A percentile compares a stretch with the other conserved stretches of the same genome.
Conservation (phyloP, 2,329 filamentous ascomycete species). For the Penicillium sp. region DNA sequence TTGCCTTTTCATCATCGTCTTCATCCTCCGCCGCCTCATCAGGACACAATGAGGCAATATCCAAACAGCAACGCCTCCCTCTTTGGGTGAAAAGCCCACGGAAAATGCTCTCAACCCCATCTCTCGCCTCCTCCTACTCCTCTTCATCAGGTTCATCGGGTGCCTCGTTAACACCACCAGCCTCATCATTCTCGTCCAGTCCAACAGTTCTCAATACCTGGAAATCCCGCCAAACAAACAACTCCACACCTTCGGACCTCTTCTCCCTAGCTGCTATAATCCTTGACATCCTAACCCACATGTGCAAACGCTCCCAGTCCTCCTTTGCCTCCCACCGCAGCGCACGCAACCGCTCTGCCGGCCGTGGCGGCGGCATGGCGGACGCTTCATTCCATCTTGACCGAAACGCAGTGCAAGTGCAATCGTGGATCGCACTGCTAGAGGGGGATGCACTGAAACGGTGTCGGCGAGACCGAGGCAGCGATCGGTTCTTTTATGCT, state of each 20-base stretch:
- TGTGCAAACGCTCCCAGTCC: conserved; percentile 53
- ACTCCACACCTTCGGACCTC: conserved; percentile 47
- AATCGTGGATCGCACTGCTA: conserved; percentile 52
- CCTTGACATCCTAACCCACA: conserved; percentile 55
- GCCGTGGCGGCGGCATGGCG: conserved; percentile 46
- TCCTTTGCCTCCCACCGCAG: conserved; percentile 54
- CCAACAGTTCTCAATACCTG: conserved; percentile 31
- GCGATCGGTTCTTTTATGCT: conserved; percentile 36
- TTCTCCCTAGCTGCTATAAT: conserved; percentile 57
- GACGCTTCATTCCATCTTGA: conserved; percentile 55
- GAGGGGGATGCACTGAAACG: conserved; percentile 46
- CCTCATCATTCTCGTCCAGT: conserved; percentile 5
- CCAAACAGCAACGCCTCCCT: conserved; percentile 12
- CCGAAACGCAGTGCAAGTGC: conserved; percentile 50
- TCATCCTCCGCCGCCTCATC: conserved; percentile 25
- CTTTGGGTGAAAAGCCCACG: conserved; percentile 24
- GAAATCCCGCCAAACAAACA: conserved; percentile 34
- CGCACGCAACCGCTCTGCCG: conserved; percentile 47
- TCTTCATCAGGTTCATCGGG: conserved; percentile 8
- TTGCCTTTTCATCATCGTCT: conserved; percentile 32
- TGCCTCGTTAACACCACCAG: not conserved
- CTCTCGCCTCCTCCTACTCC: conserved; percentile 23
- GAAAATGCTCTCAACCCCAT: conserved; percentile 27
- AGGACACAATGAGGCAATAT: not conserved
- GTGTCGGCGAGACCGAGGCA: conserved; percentile 21